These are phyloP conservation scores for Aspergillus cavernicola DNA, from an alignment of 495 filamentous ascomycete genomes.

Conservation along the genomic window DNA sequence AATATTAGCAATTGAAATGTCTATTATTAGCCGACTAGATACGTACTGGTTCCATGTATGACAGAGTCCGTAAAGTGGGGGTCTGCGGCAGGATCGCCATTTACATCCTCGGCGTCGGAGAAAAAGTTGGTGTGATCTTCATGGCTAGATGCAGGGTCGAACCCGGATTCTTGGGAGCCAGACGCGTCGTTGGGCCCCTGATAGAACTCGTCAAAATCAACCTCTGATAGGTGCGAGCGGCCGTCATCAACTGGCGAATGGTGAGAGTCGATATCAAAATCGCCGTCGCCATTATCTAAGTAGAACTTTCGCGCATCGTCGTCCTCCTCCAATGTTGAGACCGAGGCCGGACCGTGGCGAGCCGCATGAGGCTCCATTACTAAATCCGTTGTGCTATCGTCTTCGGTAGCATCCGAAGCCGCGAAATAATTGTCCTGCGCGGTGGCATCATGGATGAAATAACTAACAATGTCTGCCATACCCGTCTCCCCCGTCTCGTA, in stretches of 20 bases:
- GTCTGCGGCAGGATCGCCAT: constrained; percentile 12
- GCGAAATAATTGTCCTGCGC: constrained; percentile 19
- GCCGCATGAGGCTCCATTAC: constrained; percentile 23
- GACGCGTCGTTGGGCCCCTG: constrained; percentile 20
- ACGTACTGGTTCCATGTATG: constrained; percentile 38
- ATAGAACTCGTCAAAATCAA: constrained; percentile 38
- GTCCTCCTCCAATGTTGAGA: constrained; percentile 23
- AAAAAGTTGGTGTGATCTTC: constrained; percentile 20
- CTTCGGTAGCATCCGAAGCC: constrained; percentile 22
- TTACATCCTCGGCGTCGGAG: constrained; percentile 19
- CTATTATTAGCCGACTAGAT: not conserved
- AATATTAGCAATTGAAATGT: constrained; percentile 9
- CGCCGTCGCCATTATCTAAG: constrained; percentile 27
- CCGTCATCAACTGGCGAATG: not conserved
- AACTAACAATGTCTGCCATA: constrained; percentile 21
- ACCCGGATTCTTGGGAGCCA: constrained; percentile 14
- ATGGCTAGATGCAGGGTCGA: constrained; percentile 11
- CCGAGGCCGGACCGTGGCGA: constrained; percentile 14
- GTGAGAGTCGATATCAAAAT: constrained; percentile 14
- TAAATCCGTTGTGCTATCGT: constrained; percentile 22
- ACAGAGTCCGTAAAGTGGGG: constrained; percentile 28
- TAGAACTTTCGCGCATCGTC: constrained; percentile 39
- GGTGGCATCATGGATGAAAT: constrained; percentile 16
- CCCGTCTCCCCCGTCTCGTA: constrained; percentile 17
- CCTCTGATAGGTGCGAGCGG: constrained; percentile 18